phyloP scores from a whole-genome alignment of 2,329 filamentous ascomycete species.

The Fusarium algeriense region DNA sequence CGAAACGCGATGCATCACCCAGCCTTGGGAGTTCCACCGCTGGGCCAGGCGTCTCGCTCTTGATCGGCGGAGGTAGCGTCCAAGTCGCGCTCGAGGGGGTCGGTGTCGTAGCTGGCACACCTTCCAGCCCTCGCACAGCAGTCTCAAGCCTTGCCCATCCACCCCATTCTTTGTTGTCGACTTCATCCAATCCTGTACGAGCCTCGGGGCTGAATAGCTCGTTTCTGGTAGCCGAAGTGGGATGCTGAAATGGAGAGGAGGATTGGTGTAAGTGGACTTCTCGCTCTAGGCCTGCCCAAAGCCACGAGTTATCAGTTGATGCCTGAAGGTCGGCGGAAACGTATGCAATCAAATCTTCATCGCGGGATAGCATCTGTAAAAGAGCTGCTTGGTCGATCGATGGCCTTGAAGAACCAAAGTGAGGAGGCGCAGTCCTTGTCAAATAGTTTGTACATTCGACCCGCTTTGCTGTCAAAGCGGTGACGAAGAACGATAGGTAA shows the following conservation, averaged over 20 bases:
- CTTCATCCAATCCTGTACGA: slow-evolving; percentile 65
- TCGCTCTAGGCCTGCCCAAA: slow-evolving; percentile 77
- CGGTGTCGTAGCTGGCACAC: slow-evolving; percentile 43
- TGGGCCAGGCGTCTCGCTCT: slow-evolving; percentile 50
- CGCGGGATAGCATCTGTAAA: slow-evolving; percentile 59
- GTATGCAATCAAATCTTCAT: slow-evolving; percentile 91
- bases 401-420: slow-evolving; percentile 48
- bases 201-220: slow-evolving; percentile 60
- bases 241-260: slow-evolving; percentile 28
- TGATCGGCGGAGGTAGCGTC: slow-evolving; percentile 53
- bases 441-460: slow-evolving; percentile 59
- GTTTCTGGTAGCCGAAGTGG: slow-evolving; percentile 49
- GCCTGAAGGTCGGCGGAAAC: slow-evolving; percentile 89
- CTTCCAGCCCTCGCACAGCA: slow-evolving; percentile 51
- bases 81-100: slow-evolving; percentile 52
- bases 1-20: slow-evolving; percentile 49
- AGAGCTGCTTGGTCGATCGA: slow-evolving; percentile 50
- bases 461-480: slow-evolving; percentile 69
- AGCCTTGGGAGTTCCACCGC: slow-evolving; percentile 47
- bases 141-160: slow-evolving; percentile 82
- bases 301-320: slow-evolving; percentile 81
- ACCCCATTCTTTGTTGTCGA: slow-evolving; percentile 77
- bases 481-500: slow-evolving; percentile 84
- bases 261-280: slow-evolving; percentile 53
- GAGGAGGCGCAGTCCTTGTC: slow-evolving; percentile 50